Percentiles rank a stretch among this genome's conserved stretches.
Evolutionary conservation across 129 eudicot genomes (phyloP).

Genomic region (Tagetes erecta): DNA sequence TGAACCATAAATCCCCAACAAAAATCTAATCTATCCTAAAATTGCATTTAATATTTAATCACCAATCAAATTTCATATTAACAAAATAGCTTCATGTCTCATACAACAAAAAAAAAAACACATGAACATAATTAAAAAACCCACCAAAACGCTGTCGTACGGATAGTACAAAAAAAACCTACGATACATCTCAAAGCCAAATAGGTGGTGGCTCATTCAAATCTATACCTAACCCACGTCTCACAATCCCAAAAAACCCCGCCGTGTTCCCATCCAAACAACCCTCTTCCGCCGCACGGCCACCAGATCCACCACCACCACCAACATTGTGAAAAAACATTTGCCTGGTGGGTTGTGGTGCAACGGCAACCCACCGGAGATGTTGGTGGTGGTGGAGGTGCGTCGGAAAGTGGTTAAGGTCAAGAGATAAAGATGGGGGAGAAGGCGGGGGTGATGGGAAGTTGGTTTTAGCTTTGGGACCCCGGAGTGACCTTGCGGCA

Average conservation of each 20-base stretch:
- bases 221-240: slow-evolving; percentile 79
- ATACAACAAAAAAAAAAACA: not conserved
- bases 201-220: slow-evolving; percentile 86
- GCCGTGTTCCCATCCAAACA: slow-evolving; percentile 30
- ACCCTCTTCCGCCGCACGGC: slow-evolving; percentile 14
- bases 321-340: not conserved
- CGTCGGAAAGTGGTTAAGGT: slow-evolving; percentile 55
- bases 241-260: slow-evolving; percentile 49
- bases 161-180: not conserved
- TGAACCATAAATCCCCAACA: not conserved
- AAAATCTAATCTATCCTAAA: not conserved
- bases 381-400: slow-evolving; percentile 31
- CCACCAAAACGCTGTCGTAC: slow-evolving; percentile 24
- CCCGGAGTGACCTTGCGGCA: slow-evolving; percentile 90
- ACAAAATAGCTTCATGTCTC: slow-evolving; percentile 28
- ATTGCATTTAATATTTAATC: slow-evolving; percentile 6
- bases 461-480: slow-evolving; percentile 82
- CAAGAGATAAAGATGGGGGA: slow-evolving; percentile 42
- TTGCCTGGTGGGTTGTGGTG: too few species aligned
- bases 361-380: slow-evolving; percentile 30
- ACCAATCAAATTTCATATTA: slow-evolving; percentile 33
- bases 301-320: slow-evolving; percentile 26
- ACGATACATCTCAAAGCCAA: slow-evolving; percentile 48
- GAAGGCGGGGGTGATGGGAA: slow-evolving; percentile 59
- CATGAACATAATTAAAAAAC: not conserved